Base-by-base conservation (phyloP, 2,329 filamentous ascomycete species). In the Metarhizium guizhouense region DNA sequence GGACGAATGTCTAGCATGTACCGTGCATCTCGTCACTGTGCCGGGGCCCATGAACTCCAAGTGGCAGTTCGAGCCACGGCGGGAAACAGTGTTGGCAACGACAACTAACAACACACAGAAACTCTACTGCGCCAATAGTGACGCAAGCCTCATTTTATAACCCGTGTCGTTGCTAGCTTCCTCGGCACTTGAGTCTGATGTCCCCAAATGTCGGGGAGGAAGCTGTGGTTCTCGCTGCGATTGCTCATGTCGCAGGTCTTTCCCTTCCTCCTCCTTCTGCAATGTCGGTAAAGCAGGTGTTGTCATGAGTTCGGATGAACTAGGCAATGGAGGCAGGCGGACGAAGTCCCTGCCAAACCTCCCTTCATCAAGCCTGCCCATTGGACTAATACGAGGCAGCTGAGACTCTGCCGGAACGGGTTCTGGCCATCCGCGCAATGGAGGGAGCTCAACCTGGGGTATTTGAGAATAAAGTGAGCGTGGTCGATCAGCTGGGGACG, bases 401-500 rank as follows among this genome's bases (percentile, higher is more conserved):
- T 16, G 45, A 48, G 45, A 30, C 45, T 48, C 45, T 29, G 8
- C 30, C 8, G 45, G 45, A 16, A 20, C 13, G 45, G 7, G 20
- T 16, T 48, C 45, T 13, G 43, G 30, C 51, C 47, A 54, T 18
- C 11, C 25, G n/a, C 55, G 55, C 14, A 56, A n/a, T 11, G 55
- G 55, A 20, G 55, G 51, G n/a, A 56, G 36, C 18, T 48, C 45
- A 30, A 48, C 25, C 30, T 48, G 45, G 4, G 45, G 10, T 13
- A 8, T 8, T 6, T n/a, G 45, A 30, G 45, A 29, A 13, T 29
- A 8, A 25, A 47, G 55, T 3, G 30, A 5, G 11, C 29, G 47
- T 30, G 52, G 51, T 16, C n/a, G 40, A 7, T 34, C 36, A 14
- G 51, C 45, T 16, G 54, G 51, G 6, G 54, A 53, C 8, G 36